Evolutionary conservation across 148 eudicot species (phyloP), one percentile per base, ranked within the genome.

Genomic region (Arctostaphylos glauca): DNA sequence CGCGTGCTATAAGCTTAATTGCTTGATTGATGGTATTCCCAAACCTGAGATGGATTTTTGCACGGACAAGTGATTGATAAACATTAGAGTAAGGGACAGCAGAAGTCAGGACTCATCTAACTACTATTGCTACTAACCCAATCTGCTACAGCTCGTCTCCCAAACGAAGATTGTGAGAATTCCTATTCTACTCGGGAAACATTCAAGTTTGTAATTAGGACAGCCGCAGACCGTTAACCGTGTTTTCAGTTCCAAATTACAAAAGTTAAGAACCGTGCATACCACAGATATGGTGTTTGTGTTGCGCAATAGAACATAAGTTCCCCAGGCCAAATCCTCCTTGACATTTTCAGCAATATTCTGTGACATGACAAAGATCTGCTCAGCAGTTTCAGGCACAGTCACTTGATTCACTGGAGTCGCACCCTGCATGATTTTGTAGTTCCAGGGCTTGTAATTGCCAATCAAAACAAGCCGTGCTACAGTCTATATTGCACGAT

Each of bases 251-350:
- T 60, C 52, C 75, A 70, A 82, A 31, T n/a, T 6, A 38, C 31
- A 72, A 14, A 3, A 78, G 67, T 64, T 66, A 53, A 41, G 47
- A 19, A 47, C 81, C 41, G 62, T 31, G 66, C 84, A 83, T 88
- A 94, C 99, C 89, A 91, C 97, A 66, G 99, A 96, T 74, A 92
- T 85, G 41, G 94, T 89, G 84, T 90, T 96, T 84, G 98, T 93
- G 85, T 94, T 96, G 77, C 98, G 94, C 82, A 96, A 83, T 64
- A 96, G 86, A 83, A 91, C 88, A 82, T 92, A 96, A 52, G 98
- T 87, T 82, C 89, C 92, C 99, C 99, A 96, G 83, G 99, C 99
- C 85, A 96, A 89, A 85, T 96, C 98, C 88, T 94, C 98, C 88
- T 85, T 93, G 60, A 89, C 78, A 56, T 77, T 77, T 89, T 92